Conservation (phyloP, 148 eudicot genomes). For the Beta vulgaris region DNA sequence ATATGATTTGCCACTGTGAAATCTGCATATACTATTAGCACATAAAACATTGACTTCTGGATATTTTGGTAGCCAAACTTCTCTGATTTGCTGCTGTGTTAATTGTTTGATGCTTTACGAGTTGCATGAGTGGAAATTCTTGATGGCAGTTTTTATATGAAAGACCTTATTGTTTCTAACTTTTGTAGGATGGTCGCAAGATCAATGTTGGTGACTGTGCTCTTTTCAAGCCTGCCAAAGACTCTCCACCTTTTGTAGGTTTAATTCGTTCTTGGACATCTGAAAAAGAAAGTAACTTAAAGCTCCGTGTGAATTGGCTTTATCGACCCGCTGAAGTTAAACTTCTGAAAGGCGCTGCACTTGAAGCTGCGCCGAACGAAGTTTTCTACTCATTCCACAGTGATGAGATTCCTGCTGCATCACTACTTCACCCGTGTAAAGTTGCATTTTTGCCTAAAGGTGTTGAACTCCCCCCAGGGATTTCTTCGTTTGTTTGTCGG, state of each 20-base stretch:
- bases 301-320: conserved; percentile 75
- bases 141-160: not conserved
- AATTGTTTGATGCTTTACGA: too few relatives aligned
- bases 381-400: conserved; percentile 79
- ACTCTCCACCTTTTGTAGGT: conserved; percentile 73
- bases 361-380: conserved; percentile 79
- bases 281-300: conserved; percentile 42
- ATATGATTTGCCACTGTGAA: too few relatives aligned
- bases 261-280: conserved; percentile 45
- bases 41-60: too few relatives aligned
- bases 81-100: too few relatives aligned
- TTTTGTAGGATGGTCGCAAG: conserved; percentile 67
- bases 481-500: conserved; percentile 76
- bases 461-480: conserved; percentile 73
- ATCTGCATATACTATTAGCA: too few relatives aligned
- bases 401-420: conserved; percentile 87
- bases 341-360: conserved; percentile 56
- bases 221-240: conserved; percentile 67
- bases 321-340: conserved; percentile 76
- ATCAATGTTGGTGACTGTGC: conserved; percentile 79
- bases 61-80: too few relatives aligned
- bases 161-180: not conserved
- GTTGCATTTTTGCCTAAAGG: conserved; percentile 81
- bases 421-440: conserved; percentile 89
- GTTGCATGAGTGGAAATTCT: too few relatives aligned